Evolutionary conservation across 2,329 filamentous ascomycete species (phyloP), one percentile per base, ranked within the genome.

Genomic region (Curvularia spicifera): DNA sequence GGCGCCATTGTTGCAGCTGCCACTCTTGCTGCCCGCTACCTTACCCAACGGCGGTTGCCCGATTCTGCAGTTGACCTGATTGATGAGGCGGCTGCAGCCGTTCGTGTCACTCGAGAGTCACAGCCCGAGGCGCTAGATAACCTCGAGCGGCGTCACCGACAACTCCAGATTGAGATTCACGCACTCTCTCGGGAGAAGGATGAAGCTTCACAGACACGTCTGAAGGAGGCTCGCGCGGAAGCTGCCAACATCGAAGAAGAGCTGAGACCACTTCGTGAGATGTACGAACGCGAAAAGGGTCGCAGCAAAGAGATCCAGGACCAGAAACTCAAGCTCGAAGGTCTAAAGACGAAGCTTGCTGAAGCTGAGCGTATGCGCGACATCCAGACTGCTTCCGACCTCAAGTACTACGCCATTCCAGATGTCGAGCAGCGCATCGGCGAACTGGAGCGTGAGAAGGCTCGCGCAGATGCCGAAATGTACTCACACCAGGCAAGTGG

Each of bases 11-110:
- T 99, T 15, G 86, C 93, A 49, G 87, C 95, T 5, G 91, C 95
- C n/a, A 96, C 88, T 55, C 86, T 99, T 51, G 95, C 95, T 13
- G 91, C 94, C 47, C 89, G 95, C 56, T 99, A 99, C 71, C 88
- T 99, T 53, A 99, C 95, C 0, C 88, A 90, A 49, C 87, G 95
- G 67, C 88, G 95, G 73, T 86, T 99, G 63, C 95, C 95, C 2
- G 95, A 99, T 77, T 99, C 95, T 3, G 95, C 95, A 22, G 96
- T 99, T 60, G 95, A 99, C 75, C 82, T 99, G 47, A 91, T 99
- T 60, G 95, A 99, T 71, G 95, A 99, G 77, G 95, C 95, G 37
- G 93, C 95, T 0, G 94, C 95, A 1, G 95, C 95, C n/a, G 95
- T 99, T 59, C 87, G 93, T 56, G 96, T 99, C 26, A 93, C 93